Percentiles rank a stretch among this genome's conserved stretches.
Conservation (phyloP, 129 eudicot genomes). For the Flaveria linearis region DNA sequence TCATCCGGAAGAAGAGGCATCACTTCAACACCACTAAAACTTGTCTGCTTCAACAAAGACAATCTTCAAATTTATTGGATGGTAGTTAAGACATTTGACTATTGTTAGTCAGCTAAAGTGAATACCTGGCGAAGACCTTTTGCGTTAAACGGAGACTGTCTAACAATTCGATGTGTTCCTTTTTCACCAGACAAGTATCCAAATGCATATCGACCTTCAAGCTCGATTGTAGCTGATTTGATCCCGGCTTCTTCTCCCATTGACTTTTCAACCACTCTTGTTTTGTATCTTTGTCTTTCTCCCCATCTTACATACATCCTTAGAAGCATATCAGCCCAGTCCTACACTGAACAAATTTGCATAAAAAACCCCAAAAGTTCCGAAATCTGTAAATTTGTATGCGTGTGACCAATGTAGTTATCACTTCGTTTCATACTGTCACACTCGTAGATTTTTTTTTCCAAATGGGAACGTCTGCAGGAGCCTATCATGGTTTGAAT, state of each 20-base stretch:
- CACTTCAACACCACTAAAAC: conserved; percentile 90
- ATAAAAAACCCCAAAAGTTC: conserved; percentile 24
- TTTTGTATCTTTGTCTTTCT: conserved; percentile 83
- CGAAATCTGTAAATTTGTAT: no score
- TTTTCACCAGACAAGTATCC: conserved; percentile 95
- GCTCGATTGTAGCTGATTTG: conserved; percentile 86
- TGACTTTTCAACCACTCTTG: conserved; percentile 88
- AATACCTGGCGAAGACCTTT: conserved; percentile 98
- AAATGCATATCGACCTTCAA: conserved; percentile 91
- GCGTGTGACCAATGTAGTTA: no score
- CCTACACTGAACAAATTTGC: conserved; percentile 78
- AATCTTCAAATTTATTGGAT: background rate
- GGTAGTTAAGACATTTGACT: background rate
- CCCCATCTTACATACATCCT: conserved; percentile 99
- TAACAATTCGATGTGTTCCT: conserved; percentile 90
- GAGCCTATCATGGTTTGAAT: background rate
- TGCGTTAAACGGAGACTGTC: conserved; percentile 91
- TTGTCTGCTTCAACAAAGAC: conserved; percentile 55
- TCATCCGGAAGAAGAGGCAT: conserved; percentile 99
- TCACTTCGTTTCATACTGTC: no score
- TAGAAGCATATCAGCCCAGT: conserved; percentile 99
- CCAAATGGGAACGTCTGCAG: background rate
- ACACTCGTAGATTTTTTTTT: no score
- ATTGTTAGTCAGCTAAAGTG: background rate
- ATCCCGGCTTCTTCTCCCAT: conserved; percentile 98